Conservation (phyloP, 495 filamentous ascomycete species). For the Neurospora sp. region DNA sequence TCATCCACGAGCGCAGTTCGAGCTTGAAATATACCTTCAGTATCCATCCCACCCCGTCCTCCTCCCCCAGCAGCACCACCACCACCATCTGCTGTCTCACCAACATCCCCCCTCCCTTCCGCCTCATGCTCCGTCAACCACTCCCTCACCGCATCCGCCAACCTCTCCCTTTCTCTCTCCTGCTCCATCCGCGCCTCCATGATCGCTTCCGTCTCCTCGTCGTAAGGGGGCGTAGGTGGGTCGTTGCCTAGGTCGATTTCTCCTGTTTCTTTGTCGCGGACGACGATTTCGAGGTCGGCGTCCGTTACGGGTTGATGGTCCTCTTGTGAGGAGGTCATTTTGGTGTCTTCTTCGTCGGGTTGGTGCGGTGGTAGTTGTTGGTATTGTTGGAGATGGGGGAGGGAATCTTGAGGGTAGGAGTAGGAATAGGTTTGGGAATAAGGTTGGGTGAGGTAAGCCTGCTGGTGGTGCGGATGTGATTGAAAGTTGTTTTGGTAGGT, state of each 20-base stretch:
- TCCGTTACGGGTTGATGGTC: not conserved
- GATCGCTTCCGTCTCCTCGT: conserved; percentile 42
- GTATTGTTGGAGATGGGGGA: not conserved
- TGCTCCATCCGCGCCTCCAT: conserved; percentile 36
- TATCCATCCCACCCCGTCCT: not conserved
- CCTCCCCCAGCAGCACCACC: not conserved
- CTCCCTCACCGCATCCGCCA: conserved; percentile 46
- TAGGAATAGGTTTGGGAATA: not conserved
- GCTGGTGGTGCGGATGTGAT: not conserved
- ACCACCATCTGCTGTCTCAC: not conserved
- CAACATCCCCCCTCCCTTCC: not conserved
- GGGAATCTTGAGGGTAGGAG: not conserved
- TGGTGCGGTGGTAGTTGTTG: not conserved
- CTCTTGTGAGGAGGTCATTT: not conserved
- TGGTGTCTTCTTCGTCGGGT: not conserved
- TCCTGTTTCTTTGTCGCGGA: conserved; percentile 59
- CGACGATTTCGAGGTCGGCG: conserved; percentile 58
- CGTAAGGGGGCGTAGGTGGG: conserved; percentile 43
- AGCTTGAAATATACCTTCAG: not conserved
- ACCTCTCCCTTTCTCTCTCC: conserved; percentile 36
- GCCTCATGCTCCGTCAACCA: conserved; percentile 3
- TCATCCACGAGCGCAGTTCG: not conserved
- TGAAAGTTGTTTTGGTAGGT: not conserved
- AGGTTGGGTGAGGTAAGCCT: not conserved
- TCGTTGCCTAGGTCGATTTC: conserved; percentile 57